Conservation (phyloP, 352 stramenopile genomes). For the Achlya hypogyna region DNA sequence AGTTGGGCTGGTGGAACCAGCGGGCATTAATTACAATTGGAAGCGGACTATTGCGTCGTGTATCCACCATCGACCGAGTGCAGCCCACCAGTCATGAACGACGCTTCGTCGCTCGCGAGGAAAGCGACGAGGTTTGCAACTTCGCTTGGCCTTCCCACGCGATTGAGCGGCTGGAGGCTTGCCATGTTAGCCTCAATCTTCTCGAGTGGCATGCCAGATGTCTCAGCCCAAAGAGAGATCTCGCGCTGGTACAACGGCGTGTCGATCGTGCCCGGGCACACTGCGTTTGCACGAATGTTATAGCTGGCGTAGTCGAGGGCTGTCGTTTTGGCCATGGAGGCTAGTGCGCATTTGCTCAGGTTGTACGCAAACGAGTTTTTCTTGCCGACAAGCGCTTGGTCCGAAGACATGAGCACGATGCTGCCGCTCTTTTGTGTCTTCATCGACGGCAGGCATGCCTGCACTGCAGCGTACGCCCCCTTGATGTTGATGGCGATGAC, state of each 20-base stretch:
- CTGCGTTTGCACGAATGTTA: constrained; percentile 82
- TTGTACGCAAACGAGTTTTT: constrained; percentile 21
- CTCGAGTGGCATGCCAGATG: constrained; percentile 35
- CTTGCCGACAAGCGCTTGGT: constrained; percentile 20
- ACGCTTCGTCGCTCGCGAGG: constrained; percentile 60
- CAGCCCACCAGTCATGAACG: constrained; percentile 81
- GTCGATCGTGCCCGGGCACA: constrained; percentile 75
- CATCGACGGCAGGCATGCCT: constrained; percentile 9
- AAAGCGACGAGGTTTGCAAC: constrained; percentile 78
- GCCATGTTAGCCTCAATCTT: constrained; percentile 29
- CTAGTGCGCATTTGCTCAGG: constrained; percentile 18
- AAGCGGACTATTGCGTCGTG: constrained; percentile 24
- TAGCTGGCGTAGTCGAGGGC: constrained; percentile 19
- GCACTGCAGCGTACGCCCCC: constrained; percentile 15
- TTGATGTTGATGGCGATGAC: constrained; percentile 21
- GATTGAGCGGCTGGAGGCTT: constrained; percentile 30
- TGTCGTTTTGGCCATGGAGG: constrained; percentile 16
- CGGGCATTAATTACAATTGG: no score
- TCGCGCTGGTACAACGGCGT: constrained; percentile 62
- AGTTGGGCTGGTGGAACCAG: no score
- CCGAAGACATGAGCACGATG: constrained; percentile 20
- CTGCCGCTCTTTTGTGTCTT: constrained; percentile 18
- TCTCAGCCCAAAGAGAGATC: constrained; percentile 36
- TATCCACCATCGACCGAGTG: constrained; percentile 73
- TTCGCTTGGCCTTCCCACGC: constrained; percentile 54